Base-by-base conservation (phyloP, 2,329 filamentous ascomycete genomes). In the Paecilomyces sp. region DNA sequence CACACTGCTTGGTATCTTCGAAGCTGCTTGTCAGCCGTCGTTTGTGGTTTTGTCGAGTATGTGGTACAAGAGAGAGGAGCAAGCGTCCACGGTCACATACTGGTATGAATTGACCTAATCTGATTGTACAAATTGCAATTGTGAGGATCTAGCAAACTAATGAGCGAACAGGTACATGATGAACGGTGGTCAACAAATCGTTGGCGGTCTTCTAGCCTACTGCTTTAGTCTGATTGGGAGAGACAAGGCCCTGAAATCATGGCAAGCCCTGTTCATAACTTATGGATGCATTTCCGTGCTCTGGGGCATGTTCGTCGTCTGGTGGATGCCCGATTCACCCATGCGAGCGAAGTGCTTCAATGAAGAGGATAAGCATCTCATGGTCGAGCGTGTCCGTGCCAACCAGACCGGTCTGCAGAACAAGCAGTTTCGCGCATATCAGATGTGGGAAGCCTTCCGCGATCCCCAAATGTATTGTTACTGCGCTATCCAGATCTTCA, bases 131-230 rank as follows among this genome's bases (percentile, higher is more conserved):
- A 28, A 6, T 6, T 28, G 25, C 25, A 6, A 6, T 28, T 22
- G 22, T 22, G 22, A 22, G 22, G 1, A 22, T 22, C 22, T 2
- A 28, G 25, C 25, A 30, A 51, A n/a, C 24, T 25, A 24, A 41
- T n/a, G 41, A n/a, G 64, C 63, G n/a, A 57, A 63, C n/a, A 77
- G 77, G 73, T 88, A 88, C 71, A 89, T 89, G 84, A 90, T 90
- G 86, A 91, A 90, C 68, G 88, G 88, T 1, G 81, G 80, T 0
- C 88, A 90, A 68, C 88, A 90, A 67, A 87, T 90, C 56, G 85
- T 90, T 7, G 88, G 88, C 33, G 88, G 88, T 5, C 80, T 90
- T 0, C 77, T 90, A 0, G 87, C 87, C 0, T 85, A 84, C 66
- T 80, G 74, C 59, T 75, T 77, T 62, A 73, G 80, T 2, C 75